Evolutionary conservation across 2,329 filamentous ascomycete species (phyloP), one percentile per base, ranked within the genome.

Genomic region (Fusarium sp.): DNA sequence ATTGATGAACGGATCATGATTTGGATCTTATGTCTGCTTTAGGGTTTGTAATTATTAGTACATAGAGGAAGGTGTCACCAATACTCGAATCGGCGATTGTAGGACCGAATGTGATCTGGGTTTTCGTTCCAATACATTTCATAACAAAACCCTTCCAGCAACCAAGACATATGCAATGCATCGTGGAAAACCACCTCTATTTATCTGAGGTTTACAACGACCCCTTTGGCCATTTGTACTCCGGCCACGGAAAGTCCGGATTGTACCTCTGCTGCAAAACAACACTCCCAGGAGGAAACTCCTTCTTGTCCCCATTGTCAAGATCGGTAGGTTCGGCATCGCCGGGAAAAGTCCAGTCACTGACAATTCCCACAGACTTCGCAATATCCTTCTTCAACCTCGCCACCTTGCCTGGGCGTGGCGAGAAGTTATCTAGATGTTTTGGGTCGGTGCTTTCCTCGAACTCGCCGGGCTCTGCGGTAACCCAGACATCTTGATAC

Each of bases 241-340:
- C 35, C 1, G 43, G 52, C 52, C 52, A 55, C 6, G 44, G 5
- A 30, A 50, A 40, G 1, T 55, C 52, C 1, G 52, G 59, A 5
- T 62, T n/a, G 6, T 24, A 62, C 3, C 26, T 55, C 24, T 62
- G 57, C 15, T 39, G 48, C 3, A 62, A 13, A 10, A 56, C 17
- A 6, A 62, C 41, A 28, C 48, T 39, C 2, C 59, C 48, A 0
- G 51, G 22, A 1, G 57, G 56, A 19, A 62, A 62, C 14, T 55
- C 13, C 6, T 32, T 28, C 37, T 20, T 17, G 0, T 30, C 35
- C 7, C 56, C 41, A 33, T 47, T 40, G 0, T 15, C 28, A 4
- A n/a, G 3, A 11, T 55, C 30, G n/a, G 37, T 7, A 9, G 58
- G 3, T 10, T 7, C 2, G 1, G 47, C 14, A 2, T 37, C 2